A percentile compares a stretch with the other conserved stretches of the same genome.
Conservation (phyloP, 2,329 filamentous ascomycete genomes). For the Penicillium griseofulvum region DNA sequence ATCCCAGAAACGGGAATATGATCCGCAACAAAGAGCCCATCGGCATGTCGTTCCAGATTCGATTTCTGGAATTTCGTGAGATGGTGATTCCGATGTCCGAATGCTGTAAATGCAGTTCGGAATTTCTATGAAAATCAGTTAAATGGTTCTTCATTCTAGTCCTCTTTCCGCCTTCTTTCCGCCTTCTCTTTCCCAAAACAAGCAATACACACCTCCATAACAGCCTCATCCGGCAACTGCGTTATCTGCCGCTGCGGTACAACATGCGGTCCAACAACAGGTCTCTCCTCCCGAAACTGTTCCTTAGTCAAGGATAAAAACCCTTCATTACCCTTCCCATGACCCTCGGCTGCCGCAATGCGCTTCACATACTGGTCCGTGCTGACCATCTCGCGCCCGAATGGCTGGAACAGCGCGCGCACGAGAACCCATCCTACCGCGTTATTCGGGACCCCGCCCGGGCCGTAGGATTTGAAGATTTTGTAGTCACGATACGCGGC, state of each 20-base stretch:
- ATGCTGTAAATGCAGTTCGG: constrained; percentile 17
- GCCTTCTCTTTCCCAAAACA: background rate
- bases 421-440: constrained; percentile 35
- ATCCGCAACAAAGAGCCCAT: constrained; percentile 29
- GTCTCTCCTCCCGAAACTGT: constrained; percentile 21
- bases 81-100: constrained; percentile 28
- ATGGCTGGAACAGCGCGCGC: constrained; percentile 25
- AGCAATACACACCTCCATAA: constrained; percentile 22
- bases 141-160: background rate
- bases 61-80: constrained; percentile 28
- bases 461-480: constrained; percentile 37
- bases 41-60: constrained; percentile 23
- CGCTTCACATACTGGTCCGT: constrained; percentile 28
- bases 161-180: too few species aligned
- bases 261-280: constrained; percentile 28
- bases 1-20: constrained; percentile 18
- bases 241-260: constrained; percentile 32
- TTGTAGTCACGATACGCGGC: constrained; percentile 35
- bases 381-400: constrained; percentile 28
- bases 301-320: constrained; percentile 17
- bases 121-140: constrained; percentile 25
- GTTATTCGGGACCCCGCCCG: constrained; percentile 38
- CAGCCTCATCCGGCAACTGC: constrained; percentile 21
- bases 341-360: constrained; percentile 23
- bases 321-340: constrained; percentile 20